These are phyloP conservation scores for Neurospora sp. DNA, from an alignment of 495 filamentous ascomycete species.

Conservation along the genomic window DNA sequence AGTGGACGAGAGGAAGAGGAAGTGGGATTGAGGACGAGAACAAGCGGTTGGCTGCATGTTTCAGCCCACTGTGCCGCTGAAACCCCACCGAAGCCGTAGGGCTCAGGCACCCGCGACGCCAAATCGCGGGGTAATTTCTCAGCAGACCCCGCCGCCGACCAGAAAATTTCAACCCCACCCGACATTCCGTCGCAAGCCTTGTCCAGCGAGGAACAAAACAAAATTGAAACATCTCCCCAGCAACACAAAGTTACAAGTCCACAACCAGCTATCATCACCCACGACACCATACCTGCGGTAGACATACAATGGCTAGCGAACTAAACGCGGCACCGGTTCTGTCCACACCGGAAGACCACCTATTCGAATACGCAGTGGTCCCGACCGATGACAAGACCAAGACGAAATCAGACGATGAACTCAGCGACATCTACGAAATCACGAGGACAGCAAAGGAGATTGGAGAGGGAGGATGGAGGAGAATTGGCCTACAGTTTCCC, in stretches of 20 bases:
- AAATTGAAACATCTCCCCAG: neutral
- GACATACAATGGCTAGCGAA: conserved; percentile 23
- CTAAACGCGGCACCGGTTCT: conserved; percentile 57
- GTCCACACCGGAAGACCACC: conserved; percentile 76
- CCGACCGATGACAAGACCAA: conserved; percentile 20
- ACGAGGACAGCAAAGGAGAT: conserved; percentile 71
- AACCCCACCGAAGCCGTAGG: neutral
- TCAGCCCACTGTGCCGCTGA: neutral
- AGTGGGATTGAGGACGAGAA: neutral
- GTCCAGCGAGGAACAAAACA: neutral
- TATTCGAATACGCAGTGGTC: conserved; percentile 48
- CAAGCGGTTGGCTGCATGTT: neutral
- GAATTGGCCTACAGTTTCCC: conserved; percentile 88
- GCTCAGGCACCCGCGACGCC: neutral
- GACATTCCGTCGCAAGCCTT: neutral
- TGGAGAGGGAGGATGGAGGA: conserved; percentile 53
- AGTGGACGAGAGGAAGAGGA: neutral
- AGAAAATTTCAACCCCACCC: neutral
- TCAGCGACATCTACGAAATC: conserved; percentile 77
- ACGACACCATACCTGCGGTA: neutral
- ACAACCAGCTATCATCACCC: neutral
- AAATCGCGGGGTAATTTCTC: neutral
- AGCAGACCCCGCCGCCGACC: neutral
- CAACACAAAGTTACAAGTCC: neutral
- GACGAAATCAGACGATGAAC: conserved; percentile 54